phyloP scores from a whole-genome alignment of 225 moss, liverwort and hornwort species.

The Sphagnum contortum region DNA sequence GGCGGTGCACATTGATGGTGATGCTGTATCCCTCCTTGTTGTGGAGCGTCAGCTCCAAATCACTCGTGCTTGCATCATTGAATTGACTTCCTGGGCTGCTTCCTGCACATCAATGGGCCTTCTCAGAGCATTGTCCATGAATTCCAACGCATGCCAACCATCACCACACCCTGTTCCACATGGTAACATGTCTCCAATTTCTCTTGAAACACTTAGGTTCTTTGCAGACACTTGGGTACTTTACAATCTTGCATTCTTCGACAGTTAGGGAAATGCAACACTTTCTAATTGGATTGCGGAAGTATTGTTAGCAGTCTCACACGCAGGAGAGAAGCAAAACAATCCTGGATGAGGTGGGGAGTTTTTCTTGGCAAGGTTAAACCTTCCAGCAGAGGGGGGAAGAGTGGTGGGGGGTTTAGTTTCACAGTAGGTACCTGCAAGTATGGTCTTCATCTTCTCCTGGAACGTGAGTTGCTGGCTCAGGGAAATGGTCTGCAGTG shows the following conservation, averaged over 20 bases:
- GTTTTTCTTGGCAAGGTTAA: no score
- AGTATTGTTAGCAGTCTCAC: conserved; percentile 66
- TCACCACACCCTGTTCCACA: no score
- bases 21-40: conserved; percentile 76
- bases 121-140: no score
- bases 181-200: no score
- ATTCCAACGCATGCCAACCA: no score
- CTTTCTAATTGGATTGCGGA: conserved; percentile 7
- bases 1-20: conserved; percentile 68
- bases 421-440: conserved; percentile 28
- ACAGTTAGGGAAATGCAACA: neutral
- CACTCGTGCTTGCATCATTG: conserved; percentile 60
- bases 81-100: conserved; percentile 78
- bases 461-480: conserved; percentile 50
- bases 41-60: conserved; percentile 68
- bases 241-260: no score
- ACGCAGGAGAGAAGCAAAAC: conserved; percentile 13
- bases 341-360: conserved; percentile 2
- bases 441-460: conserved; percentile 64
- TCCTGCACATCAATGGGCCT: conserved; percentile 9
- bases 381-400: conserved; percentile 38
- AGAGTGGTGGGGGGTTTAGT: conserved; percentile 17
- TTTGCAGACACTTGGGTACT: no score
- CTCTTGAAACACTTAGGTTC: no score
- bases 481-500: conserved; percentile 28